Conservation (phyloP, 78 protist genomes). For the Dictyostelium discoideum region DNA sequence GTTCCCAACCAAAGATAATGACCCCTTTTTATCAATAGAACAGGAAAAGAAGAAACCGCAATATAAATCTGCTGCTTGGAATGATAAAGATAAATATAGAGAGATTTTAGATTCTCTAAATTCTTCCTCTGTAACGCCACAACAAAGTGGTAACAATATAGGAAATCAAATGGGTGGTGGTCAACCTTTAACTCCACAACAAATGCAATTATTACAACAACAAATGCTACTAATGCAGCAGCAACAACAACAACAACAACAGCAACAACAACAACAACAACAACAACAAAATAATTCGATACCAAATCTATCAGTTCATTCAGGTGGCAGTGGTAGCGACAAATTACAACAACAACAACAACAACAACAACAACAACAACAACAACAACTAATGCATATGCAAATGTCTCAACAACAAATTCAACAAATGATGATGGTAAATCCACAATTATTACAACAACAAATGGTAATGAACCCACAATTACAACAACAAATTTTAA, state of each 20-base stretch:
- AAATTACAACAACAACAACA: constrained; percentile 17
- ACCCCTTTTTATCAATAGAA: constrained; percentile 53
- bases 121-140: constrained; percentile 22
- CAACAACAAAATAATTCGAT: neutral
- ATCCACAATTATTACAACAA: constrained; percentile 19
- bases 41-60: constrained; percentile 65
- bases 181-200: constrained; percentile 8
- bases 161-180: neutral
- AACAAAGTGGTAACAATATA: neutral
- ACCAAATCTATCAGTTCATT: constrained; percentile 12
- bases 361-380: constrained; percentile 29
- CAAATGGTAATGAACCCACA: neutral
- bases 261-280: neutral
- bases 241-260: neutral
- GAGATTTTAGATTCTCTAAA: constrained; percentile 41
- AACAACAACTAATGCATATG: neutral
- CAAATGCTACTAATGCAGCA: neutral
- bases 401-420: constrained; percentile 28
- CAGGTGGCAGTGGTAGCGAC: neutral
- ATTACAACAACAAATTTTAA: neutral
- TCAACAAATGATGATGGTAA: constrained; percentile 15
- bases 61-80: constrained; percentile 68
- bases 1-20: constrained; percentile 77
- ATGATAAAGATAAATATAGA: constrained; percentile 41
- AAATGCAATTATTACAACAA: neutral